Evolutionary conservation across 73 alveolate species (phyloP).

Genomic region (Blepharisma japonicum): DNA sequence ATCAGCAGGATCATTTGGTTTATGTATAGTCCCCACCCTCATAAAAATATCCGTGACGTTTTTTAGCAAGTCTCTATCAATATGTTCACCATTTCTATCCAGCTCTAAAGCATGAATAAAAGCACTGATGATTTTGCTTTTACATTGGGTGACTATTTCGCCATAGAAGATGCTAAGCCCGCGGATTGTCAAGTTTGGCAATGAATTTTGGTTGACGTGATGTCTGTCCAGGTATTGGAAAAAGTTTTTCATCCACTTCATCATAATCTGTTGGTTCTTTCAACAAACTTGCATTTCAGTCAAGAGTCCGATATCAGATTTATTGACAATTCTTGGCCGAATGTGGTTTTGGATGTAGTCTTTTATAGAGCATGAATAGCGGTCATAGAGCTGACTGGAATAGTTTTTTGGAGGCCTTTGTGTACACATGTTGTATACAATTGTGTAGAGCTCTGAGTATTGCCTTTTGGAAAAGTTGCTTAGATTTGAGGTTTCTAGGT

Average conservation of each 20-base stretch:
- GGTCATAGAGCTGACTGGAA: slow-evolving; percentile 6
- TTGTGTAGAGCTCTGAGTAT: slow-evolving; percentile 30
- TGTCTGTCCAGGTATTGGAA: slow-evolving; percentile 63
- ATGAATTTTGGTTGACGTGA: slow-evolving; percentile 46
- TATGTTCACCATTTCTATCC: slow-evolving; percentile 3
- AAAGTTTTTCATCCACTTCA: slow-evolving; percentile 59
- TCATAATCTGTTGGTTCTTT: slow-evolving; percentile 51
- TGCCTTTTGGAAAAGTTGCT: neutral
- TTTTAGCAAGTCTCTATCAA: neutral
- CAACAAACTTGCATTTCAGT: slow-evolving; percentile 27
- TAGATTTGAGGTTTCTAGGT: slow-evolving; percentile 15
- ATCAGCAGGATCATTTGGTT: neutral
- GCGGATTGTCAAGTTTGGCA: neutral
- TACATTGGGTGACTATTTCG: neutral
- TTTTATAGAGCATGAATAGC: neutral
- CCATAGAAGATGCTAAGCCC: neutral
- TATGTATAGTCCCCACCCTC: neutral
- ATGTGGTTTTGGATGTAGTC: neutral
- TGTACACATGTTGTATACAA: slow-evolving; percentile 31
- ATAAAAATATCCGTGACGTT: neutral
- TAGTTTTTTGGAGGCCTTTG: slow-evolving; percentile 11
- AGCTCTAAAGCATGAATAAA: neutral
- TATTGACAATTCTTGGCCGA: neutral
- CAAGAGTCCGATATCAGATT: neutral
- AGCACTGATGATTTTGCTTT: neutral